Percentiles rank a stretch among this genome's conserved stretches.
Evolutionary conservation across 306 rosid genomes (phyloP).

Genomic region (Ammopiptanthus mongolicus): DNA sequence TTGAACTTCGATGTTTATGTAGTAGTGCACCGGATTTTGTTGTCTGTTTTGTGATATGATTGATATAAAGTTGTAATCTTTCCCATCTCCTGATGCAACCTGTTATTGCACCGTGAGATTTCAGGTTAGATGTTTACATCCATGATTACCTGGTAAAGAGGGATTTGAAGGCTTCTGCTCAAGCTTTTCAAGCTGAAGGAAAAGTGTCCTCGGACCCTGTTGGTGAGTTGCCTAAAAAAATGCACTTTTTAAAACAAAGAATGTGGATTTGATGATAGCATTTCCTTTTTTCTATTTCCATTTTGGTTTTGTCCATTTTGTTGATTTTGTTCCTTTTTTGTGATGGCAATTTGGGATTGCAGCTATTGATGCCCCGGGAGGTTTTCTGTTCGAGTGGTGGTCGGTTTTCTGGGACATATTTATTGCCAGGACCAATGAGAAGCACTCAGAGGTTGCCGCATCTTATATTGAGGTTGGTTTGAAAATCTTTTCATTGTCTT

Average conservation of each 20-base stretch:
- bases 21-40: not conserved
- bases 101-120: constrained; percentile 18
- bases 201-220: constrained; percentile 99
- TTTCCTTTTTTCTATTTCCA: not conserved
- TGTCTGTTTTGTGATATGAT: not conserved
- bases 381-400: constrained; percentile 99
- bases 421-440: constrained; percentile 98
- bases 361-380: constrained; percentile 99
- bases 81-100: constrained; percentile 2
- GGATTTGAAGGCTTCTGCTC: constrained; percentile 96
- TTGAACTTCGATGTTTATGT: not conserved
- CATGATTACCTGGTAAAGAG: constrained; percentile 94
- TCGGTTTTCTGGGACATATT: constrained; percentile 99
- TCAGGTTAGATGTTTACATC: constrained; percentile 97
- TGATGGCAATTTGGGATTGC: constrained; percentile 32
- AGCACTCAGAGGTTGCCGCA: constrained; percentile 98
- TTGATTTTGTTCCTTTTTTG: not conserved
- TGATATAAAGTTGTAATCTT: constrained; percentile 21
- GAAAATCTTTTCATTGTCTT: not conserved
- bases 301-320: constrained; percentile 2
- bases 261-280: not conserved
- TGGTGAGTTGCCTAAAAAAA: constrained; percentile 56
- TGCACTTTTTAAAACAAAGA: not conserved
- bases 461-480: constrained; percentile 92
- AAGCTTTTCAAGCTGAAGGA: constrained; percentile 97